These are phyloP conservation scores for Sarocladiaceae sp. DNA, from an alignment of 2,329 filamentous ascomycete genomes.

Conservation along the genomic window DNA sequence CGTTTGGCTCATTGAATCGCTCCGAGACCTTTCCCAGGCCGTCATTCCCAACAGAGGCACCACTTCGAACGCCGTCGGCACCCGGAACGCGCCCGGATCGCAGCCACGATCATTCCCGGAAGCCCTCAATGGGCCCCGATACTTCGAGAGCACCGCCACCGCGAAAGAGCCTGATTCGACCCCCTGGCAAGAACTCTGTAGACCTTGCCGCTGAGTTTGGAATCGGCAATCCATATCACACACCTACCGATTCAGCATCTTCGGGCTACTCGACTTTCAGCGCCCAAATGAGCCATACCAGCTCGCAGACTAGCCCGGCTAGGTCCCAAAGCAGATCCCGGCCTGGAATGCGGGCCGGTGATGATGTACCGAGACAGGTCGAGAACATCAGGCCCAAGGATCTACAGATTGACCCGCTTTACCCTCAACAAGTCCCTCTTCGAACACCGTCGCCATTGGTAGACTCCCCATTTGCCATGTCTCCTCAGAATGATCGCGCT, in stretches of 20 bases:
- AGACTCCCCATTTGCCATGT: conserved; percentile 23
- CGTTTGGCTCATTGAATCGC: conserved; percentile 35
- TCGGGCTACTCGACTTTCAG: conserved; percentile 59
- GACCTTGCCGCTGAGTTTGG: conserved; percentile 59
- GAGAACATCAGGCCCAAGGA: conserved; percentile 30
- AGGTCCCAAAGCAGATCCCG: conserved; percentile 30
- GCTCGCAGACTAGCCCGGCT: conserved; percentile 49
- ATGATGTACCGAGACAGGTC: conserved; percentile 52
- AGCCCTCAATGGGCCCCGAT: conserved; percentile 43
- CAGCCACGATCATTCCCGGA: conserved; percentile 24
- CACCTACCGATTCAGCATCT: conserved; percentile 58
- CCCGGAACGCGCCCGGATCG: conserved; percentile 38
- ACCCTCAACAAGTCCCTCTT: conserved; percentile 17
- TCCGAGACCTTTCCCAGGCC: conserved; percentile 51
- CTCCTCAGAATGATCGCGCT: conserved; percentile 18
- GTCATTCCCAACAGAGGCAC: conserved; percentile 30
- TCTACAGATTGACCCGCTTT: conserved; percentile 28
- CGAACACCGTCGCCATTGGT: conserved; percentile 20
- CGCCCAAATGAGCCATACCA: conserved; percentile 51
- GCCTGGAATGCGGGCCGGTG: conserved; percentile 41
- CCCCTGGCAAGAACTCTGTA: conserved; percentile 39
- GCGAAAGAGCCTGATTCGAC: conserved; percentile 42
- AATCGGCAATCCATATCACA: conserved; percentile 59
- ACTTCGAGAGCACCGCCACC: conserved; percentile 50
- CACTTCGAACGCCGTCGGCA: conserved; percentile 42